Evolutionary conservation across 352 stramenopile genomes (phyloP).

Genomic region (Pythium diclinum): DNA sequence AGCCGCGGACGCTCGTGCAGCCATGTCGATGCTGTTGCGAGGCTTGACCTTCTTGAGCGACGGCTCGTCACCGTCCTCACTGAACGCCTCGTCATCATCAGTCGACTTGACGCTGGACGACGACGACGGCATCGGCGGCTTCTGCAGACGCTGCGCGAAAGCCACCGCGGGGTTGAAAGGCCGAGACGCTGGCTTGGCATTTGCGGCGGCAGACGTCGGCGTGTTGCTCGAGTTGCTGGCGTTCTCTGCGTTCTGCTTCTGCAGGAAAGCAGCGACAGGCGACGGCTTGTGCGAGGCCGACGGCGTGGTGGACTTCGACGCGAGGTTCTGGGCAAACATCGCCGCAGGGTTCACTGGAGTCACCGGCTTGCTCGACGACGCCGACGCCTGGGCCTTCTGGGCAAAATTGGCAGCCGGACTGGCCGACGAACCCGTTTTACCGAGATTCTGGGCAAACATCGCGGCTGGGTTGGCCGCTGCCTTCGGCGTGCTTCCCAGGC

Average conservation of each 20-base stretch:
- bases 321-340: slow-evolving; percentile 37
- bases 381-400: slow-evolving; percentile 39
- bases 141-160: slow-evolving; percentile 52
- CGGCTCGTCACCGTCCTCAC: slow-evolving; percentile 54
- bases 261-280: slow-evolving; percentile 2
- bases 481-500: slow-evolving; percentile 31
- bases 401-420: slow-evolving; percentile 41
- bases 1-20: slow-evolving; percentile 63
- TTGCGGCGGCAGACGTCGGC: not conserved
- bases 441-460: slow-evolving; percentile 33
- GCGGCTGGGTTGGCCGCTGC: slow-evolving; percentile 36
- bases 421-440: slow-evolving; percentile 6
- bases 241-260: slow-evolving; percentile 13
- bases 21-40: slow-evolving; percentile 67
- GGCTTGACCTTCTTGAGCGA: slow-evolving; percentile 76
- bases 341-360: slow-evolving; percentile 48
- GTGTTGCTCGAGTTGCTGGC: slow-evolving; percentile 7
- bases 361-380: slow-evolving; percentile 4
- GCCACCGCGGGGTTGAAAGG: slow-evolving; percentile 32
- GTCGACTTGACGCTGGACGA: slow-evolving; percentile 35
- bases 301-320: slow-evolving; percentile 10
- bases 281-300: not conserved
- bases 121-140: slow-evolving; percentile 36
- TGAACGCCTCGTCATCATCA: slow-evolving; percentile 34
- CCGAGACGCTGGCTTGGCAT: not conserved